Evolutionary conservation across 768 basidiomycete genomes (phyloP).

Genomic region (Xerocomus spinulosus): DNA sequence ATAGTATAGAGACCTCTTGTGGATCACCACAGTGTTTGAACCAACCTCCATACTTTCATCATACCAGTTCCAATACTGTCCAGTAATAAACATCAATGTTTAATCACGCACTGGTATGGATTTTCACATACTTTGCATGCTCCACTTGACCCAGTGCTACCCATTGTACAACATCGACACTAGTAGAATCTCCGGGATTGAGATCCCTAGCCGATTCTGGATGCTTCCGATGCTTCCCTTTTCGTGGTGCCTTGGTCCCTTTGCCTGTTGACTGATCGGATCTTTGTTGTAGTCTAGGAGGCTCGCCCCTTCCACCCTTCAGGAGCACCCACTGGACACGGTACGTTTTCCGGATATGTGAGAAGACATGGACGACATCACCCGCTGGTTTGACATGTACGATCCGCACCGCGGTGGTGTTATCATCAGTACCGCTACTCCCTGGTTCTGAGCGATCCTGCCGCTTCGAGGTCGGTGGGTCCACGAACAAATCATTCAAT

Average conservation of each 20-base stretch:
- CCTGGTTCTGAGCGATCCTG: background rate
- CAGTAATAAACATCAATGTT: conserved; percentile 1
- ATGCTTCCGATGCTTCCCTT: conserved; percentile 14
- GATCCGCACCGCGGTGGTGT: conserved; percentile 29
- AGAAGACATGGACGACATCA: conserved; percentile 78
- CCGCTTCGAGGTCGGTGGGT: conserved; percentile 20
- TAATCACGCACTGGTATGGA: background rate
- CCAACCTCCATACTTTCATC: conserved; percentile 67
- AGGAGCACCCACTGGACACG: conserved; percentile 67
- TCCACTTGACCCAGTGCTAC: conserved; percentile 49
- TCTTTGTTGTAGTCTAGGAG: conserved; percentile 28
- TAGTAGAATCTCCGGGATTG: conserved; percentile 4
- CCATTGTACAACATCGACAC: conserved; percentile 41
- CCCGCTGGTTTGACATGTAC: conserved; percentile 48
- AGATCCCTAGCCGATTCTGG: conserved; percentile 10
- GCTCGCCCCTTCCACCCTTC: conserved; percentile 50
- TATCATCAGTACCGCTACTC: background rate
- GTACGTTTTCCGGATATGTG: conserved; percentile 87
- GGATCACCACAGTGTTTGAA: conserved; percentile 31
- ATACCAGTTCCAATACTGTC: conserved; percentile 70
- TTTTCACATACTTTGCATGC: conserved; percentile 53
- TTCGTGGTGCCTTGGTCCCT: conserved; percentile 7
- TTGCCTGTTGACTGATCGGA: conserved; percentile 3
- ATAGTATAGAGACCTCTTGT: no score
- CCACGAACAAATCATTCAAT: conserved; percentile 38